These are phyloP conservation scores for Fusarium mexicanum DNA, from an alignment of 2,329 filamentous ascomycete genomes.

Conservation along the genomic window DNA sequence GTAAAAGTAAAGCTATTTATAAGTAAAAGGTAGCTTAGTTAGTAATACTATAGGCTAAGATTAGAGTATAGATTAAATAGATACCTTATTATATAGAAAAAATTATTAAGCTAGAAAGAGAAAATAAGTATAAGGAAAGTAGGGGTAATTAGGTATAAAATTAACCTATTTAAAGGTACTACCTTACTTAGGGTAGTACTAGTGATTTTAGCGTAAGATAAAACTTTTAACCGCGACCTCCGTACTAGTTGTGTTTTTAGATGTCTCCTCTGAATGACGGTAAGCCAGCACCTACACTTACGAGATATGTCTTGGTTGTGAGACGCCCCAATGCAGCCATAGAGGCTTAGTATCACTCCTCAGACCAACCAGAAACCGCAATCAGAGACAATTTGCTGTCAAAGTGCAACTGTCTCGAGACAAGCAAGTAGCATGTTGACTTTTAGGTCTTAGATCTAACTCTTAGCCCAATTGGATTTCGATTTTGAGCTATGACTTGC, in stretches of 20 bases:
- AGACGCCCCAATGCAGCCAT: constrained; percentile 28
- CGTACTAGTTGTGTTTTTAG: not conserved
- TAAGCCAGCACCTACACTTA: constrained; percentile 9
- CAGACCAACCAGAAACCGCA: not conserved
- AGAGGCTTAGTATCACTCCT: not conserved
- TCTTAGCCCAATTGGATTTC: not conserved
- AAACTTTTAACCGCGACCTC: too few species aligned
- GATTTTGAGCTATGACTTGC: not conserved
- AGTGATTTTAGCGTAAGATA: too few species aligned
- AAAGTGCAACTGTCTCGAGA: constrained; percentile 17
- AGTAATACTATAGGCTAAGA: too few species aligned
- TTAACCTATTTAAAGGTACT: too few species aligned
- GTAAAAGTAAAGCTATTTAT: too few species aligned
- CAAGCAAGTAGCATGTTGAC: not conserved
- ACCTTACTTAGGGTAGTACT: too few species aligned
- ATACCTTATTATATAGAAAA: too few species aligned
- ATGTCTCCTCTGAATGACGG: not conserved
- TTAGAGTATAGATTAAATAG: too few species aligned
- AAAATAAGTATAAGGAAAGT: too few species aligned
- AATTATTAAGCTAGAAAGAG: too few species aligned
- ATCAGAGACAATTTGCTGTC: constrained; percentile 14
- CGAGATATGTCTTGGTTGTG: constrained; percentile 14
- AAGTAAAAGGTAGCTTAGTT: too few species aligned
- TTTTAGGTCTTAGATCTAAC: constrained; percentile 2
- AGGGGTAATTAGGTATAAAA: too few species aligned